Evolutionary conservation across 495 filamentous ascomycete species (phyloP), one percentile per base, ranked within the genome.

Genomic region (Lasiosphaeria hispida): DNA sequence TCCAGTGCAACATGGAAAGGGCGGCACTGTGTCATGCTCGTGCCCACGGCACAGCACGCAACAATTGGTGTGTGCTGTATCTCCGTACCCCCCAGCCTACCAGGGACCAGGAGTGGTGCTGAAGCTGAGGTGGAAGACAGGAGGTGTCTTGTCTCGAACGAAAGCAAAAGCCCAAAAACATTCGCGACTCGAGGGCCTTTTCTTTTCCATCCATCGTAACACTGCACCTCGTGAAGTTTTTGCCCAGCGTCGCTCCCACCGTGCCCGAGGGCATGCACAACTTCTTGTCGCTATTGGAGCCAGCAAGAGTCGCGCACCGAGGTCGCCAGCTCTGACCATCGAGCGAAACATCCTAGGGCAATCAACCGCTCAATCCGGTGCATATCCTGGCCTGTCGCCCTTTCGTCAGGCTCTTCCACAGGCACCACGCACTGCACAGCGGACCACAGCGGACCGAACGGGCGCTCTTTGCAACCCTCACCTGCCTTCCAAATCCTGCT

Each of bases 401-500:
- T 61, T 59, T 59, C 40, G 53, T 49, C 39, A 49, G 57, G 53
- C 50, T 18, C 62, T 58, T 44, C 57, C 58, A 55, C 55, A 51
- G 53, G 52, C 54, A 55, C 15, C 39, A 35, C 53, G 14, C 53
- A 35, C 42, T 40, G 39, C 59, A 52, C 53, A 57, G 59, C 48
- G 43, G 43, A 47, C 15, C 15, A 47, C 53, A 47, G 59, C 48
- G 43, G 43, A 47, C 43, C 43, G 43, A 47, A 17, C 43, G 9
- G 18, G n/a, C 15, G 15, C 17, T 34, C 49, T 13, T 14, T 45
- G 23, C 13, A 23, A 33, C 35, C 47, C 47, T 49, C 47, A 10
- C 23, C 23, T 30, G 23, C 23, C 23, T 30, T 5, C 23, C 23
- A 30, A 30, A 30, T 30, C 23, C 23, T 30, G 23, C 23, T 30